phyloP scores from a whole-genome alignment of 2,329 filamentous ascomycete genomes.

The Pseudocercospora crystallina region DNA sequence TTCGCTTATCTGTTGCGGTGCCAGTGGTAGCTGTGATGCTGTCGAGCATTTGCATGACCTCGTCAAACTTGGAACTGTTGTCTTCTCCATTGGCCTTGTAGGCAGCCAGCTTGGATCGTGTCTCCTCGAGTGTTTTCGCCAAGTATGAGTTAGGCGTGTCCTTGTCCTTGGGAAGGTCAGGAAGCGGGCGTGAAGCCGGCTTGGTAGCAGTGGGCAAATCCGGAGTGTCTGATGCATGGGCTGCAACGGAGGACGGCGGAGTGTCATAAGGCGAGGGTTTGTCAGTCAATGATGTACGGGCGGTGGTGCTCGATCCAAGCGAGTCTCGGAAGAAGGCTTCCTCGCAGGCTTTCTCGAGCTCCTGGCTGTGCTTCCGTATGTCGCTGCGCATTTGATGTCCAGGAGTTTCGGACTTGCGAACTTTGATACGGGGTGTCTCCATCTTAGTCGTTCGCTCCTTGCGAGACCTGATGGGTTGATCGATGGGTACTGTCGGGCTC shows the following conservation, averaged over 20 bases:
- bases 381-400: slow-evolving; percentile 68
- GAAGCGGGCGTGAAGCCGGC: slow-evolving; percentile 43
- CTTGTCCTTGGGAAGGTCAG: slow-evolving; percentile 39
- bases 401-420: slow-evolving; percentile 44
- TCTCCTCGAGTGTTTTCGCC: slow-evolving; percentile 57
- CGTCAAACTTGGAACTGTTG: slow-evolving; percentile 54
- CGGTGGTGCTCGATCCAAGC: slow-evolving; percentile 52
- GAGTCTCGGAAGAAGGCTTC: slow-evolving; percentile 80
- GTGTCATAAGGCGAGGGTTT: slow-evolving; percentile 24
- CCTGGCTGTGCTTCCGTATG: slow-evolving; percentile 77
- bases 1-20: slow-evolving; percentile 37
- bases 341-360: slow-evolving; percentile 86
- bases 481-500: slow-evolving; percentile 34
- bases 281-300: slow-evolving; percentile 39
- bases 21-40: slow-evolving; percentile 33
- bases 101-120: slow-evolving; percentile 57
- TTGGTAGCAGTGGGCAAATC: slow-evolving; percentile 23
- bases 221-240: slow-evolving; percentile 30
- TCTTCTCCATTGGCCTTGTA: slow-evolving; percentile 48
- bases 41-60: slow-evolving; percentile 54
- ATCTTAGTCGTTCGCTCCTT: slow-evolving; percentile 35
- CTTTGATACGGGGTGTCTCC: slow-evolving; percentile 34
- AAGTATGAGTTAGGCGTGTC: slow-evolving; percentile 54
- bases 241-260: slow-evolving; percentile 46
- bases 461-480: slow-evolving; percentile 34